phyloP scores from a whole-genome alignment of 352 stramenopile genomes.

The Vaucheria bursata region DNA sequence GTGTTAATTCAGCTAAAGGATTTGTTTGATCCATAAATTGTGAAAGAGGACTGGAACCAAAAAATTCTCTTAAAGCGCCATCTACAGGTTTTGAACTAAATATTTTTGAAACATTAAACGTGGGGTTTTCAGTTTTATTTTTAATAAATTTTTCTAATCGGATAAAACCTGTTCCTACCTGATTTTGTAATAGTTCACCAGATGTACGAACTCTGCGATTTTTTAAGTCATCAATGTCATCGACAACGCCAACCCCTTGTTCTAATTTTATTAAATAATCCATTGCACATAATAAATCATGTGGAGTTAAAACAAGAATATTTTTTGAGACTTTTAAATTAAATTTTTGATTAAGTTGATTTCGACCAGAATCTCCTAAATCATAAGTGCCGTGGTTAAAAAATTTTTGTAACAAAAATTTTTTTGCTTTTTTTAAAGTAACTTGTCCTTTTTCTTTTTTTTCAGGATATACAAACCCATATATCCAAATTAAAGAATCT shows the following conservation, averaged over 20 bases:
- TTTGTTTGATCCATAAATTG: conserved; percentile 47
- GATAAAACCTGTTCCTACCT: conserved; percentile 32
- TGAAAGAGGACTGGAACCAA: conserved; percentile 32
- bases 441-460: conserved; percentile 3
- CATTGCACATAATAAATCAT: conserved; percentile 14
- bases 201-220: conserved; percentile 30
- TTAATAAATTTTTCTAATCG: conserved; percentile 34
- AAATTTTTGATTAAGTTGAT: conserved; percentile 7
- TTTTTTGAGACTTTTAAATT: background rate
- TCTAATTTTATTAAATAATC: conserved; percentile 24
- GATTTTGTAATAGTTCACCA: conserved; percentile 40
- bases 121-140: conserved; percentile 24
- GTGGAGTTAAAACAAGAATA: background rate
- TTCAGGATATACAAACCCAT: too few species aligned
- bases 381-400: background rate
- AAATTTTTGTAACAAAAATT: background rate
- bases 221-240: conserved; percentile 40
- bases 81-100: conserved; percentile 36
- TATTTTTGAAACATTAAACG: conserved; percentile 29
- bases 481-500: too few species aligned
- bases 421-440: conserved; percentile 1
- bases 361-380: conserved; percentile 3
- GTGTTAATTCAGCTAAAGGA: conserved; percentile 28
- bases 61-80: conserved; percentile 31
- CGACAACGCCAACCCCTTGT: conserved; percentile 8